Evolutionary conservation across 768 basidiomycete species (phyloP).

Genomic region (Psilocybe azurescens): DNA sequence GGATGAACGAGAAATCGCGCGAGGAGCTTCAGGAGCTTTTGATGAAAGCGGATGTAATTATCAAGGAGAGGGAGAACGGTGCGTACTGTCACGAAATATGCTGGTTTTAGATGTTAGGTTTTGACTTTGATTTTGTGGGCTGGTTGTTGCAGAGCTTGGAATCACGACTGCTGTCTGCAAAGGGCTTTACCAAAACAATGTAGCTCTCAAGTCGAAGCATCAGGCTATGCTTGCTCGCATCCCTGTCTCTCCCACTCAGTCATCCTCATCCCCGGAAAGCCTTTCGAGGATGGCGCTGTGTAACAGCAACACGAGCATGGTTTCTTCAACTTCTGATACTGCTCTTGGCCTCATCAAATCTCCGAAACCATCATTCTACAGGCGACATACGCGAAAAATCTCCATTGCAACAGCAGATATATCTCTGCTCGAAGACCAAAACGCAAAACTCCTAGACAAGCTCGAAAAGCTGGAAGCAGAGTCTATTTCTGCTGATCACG

Average conservation of each 20-base stretch:
- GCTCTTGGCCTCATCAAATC: slow-evolving; percentile 26
- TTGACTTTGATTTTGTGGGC: not conserved
- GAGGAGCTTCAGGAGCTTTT: slow-evolving; percentile 77
- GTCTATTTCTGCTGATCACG: slow-evolving; percentile 65
- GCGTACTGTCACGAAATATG: slow-evolving; percentile 13
- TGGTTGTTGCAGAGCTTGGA: slow-evolving; percentile 56
- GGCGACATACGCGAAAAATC: slow-evolving; percentile 49
- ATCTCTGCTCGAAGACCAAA: slow-evolving; percentile 78
- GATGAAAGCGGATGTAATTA: slow-evolving; percentile 73
- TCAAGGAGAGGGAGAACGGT: slow-evolving; percentile 81
- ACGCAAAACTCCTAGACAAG: slow-evolving; percentile 77
- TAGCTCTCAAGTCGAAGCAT: slow-evolving; percentile 72
- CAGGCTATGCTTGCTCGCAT: slow-evolving; percentile 71
- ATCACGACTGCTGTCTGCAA: slow-evolving; percentile 73
- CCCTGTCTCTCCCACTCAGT: slow-evolving; percentile 49
- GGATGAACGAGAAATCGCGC: slow-evolving; percentile 60
- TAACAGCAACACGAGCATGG: slow-evolving; percentile 31
- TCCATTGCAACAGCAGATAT: slow-evolving; percentile 75
- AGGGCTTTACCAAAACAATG: slow-evolving; percentile 71
- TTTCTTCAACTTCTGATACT: slow-evolving; percentile 37
- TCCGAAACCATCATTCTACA: slow-evolving; percentile 29
- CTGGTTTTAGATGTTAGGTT: not conserved
- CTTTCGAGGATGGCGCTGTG: slow-evolving; percentile 31
- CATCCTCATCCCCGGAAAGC: slow-evolving; percentile 42
- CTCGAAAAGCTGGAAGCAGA: slow-evolving; percentile 80